These are phyloP conservation scores for Chrysanthemum lavandulifolium DNA, from an alignment of 129 eudicot genomes.

Conservation along the genomic window DNA sequence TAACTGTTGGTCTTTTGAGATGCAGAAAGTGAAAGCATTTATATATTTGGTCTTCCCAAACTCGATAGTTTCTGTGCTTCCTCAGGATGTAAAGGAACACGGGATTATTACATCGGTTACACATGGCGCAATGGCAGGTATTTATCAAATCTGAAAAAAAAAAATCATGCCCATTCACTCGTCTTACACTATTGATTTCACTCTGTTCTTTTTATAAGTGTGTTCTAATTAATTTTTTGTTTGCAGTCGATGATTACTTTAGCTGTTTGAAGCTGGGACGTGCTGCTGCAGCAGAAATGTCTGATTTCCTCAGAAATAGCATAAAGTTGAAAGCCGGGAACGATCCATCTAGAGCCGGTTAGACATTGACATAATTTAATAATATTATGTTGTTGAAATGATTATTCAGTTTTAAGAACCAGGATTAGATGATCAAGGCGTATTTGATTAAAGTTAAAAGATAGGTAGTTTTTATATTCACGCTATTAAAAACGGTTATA, in stretches of 20 bases:
- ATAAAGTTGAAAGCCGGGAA: conserved; percentile 38
- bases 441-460: no score
- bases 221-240: neutral
- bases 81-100: conserved; percentile 49
- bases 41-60: conserved; percentile 77
- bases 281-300: conserved; percentile 69
- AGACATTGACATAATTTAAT: neutral
- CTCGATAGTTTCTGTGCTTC: conserved; percentile 46
- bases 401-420: neutral
- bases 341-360: conserved; percentile 50
- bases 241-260: conserved; percentile 71
- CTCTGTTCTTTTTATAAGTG: neutral
- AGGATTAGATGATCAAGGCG: neutral
- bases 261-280: conserved; percentile 70
- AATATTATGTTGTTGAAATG: neutral
- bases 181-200: neutral
- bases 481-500: no score
- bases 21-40: conserved; percentile 81
- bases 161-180: neutral
- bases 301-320: conserved; percentile 56
- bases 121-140: conserved; percentile 88
- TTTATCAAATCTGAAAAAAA: neutral
- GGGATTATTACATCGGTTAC: conserved; percentile 88
- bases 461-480: no score
- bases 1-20: conserved; percentile 1